Evolutionary conservation across 495 filamentous ascomycete genomes (phyloP).

Genomic region (Darksidea phi): DNA sequence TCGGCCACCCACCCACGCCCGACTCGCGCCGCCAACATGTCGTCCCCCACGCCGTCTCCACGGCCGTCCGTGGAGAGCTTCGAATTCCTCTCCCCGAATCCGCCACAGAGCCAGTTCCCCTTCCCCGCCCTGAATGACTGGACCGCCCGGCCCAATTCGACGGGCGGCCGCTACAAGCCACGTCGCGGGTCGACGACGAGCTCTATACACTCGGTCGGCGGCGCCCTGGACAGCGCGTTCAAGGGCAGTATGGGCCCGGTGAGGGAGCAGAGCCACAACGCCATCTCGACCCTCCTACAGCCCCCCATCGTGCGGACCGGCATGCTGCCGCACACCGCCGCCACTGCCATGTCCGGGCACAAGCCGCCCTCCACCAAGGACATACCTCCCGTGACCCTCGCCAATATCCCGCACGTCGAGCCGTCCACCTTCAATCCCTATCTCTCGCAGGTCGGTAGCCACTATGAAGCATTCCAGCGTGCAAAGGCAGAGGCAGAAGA

Average conservation of each 20-base stretch:
- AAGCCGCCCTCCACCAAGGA: slow-evolving; percentile 85
- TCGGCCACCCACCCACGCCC: slow-evolving; percentile 17
- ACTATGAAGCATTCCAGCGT: slow-evolving; percentile 80
- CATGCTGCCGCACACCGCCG: slow-evolving; percentile 69
- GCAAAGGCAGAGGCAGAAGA: slow-evolving; percentile 66
- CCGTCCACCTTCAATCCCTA: slow-evolving; percentile 77
- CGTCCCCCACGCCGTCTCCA: slow-evolving; percentile 39
- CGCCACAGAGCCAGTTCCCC: slow-evolving; percentile 38
- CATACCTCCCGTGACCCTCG: slow-evolving; percentile 90
- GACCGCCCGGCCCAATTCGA: slow-evolving; percentile 41
- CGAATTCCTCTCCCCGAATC: slow-evolving; percentile 37
- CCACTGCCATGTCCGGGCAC: slow-evolving; percentile 63
- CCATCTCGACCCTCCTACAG: slow-evolving; percentile 91
- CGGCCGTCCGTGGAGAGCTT: slow-evolving; percentile 37
- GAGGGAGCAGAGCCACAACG: slow-evolving; percentile 78
- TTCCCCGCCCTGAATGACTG: slow-evolving; percentile 41
- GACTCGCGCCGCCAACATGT: slow-evolving; percentile 35
- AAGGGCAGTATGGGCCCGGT: slow-evolving; percentile 59
- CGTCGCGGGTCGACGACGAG: slow-evolving; percentile 82
- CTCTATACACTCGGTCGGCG: slow-evolving; percentile 69
- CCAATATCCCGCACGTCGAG: slow-evolving; percentile 84
- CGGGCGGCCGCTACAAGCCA: slow-evolving; percentile 46
- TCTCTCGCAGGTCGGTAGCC: slow-evolving; percentile 71
- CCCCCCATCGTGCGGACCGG: slow-evolving; percentile 87
- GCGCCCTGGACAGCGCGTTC: slow-evolving; percentile 63